These are phyloP conservation scores for Penicillium silybi DNA, from an alignment of 495 filamentous ascomycete genomes.

Conservation along the genomic window DNA sequence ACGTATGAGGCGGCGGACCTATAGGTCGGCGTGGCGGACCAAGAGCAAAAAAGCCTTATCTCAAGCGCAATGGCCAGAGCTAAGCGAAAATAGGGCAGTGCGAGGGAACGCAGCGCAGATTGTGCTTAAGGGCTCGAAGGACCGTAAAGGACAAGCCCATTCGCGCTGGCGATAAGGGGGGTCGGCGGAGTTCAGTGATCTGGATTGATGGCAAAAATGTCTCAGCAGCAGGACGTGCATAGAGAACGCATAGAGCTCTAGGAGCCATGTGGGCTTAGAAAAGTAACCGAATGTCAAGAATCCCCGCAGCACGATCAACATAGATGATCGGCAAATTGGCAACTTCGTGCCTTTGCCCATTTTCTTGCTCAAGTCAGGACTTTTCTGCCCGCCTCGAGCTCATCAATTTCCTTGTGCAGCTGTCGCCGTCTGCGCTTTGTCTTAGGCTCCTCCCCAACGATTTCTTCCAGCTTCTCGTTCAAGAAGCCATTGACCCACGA, in stretches of 20 bases:
- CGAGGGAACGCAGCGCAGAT: neutral
- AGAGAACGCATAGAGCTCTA: neutral
- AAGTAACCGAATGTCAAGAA: neutral
- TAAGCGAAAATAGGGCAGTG: neutral
- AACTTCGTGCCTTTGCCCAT: neutral
- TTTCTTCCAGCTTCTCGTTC: conserved; percentile 33
- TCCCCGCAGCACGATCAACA: neutral
- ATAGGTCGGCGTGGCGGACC: neutral
- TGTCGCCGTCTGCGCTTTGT: conserved; percentile 27
- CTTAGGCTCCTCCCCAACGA: conserved; percentile 44
- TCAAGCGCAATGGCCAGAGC: conserved; percentile 1
- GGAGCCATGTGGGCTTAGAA: neutral
- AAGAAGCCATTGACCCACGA: conserved; percentile 32
- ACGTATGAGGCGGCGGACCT: neutral
- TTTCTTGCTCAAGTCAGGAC: neutral
- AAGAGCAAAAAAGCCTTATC: conserved; percentile 1
- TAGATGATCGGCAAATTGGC: neutral
- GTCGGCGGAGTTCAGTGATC: too few relatives aligned
- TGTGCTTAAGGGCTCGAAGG: too few relatives aligned
- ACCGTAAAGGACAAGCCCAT: too few relatives aligned
- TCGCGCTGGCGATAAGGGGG: too few relatives aligned
- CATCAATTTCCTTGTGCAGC: conserved; percentile 35
- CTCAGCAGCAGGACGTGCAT: too few relatives aligned
- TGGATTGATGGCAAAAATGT: too few relatives aligned
- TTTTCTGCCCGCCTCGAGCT: conserved; percentile 20